Percentiles rank a stretch among this genome's conserved stretches.
Evolutionary conservation across 768 basidiomycete species (phyloP).

Genomic region (Panaeolus cyanescens): DNA sequence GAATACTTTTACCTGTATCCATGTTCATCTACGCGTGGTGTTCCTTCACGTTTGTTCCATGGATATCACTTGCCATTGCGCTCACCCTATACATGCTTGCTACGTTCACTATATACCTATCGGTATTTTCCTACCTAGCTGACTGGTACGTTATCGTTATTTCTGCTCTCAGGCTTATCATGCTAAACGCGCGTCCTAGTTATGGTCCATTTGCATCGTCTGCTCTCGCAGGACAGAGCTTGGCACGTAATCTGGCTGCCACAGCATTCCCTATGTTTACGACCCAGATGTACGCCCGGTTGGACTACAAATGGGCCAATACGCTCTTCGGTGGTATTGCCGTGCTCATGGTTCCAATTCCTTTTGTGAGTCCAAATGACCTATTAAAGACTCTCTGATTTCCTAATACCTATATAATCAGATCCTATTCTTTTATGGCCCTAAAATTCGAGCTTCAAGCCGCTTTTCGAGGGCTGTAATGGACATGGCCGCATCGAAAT

Average conservation of each 20-base stretch:
- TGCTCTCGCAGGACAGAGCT: slow-evolving; percentile 67
- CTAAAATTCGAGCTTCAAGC: slow-evolving; percentile 39
- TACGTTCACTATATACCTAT: slow-evolving; percentile 56
- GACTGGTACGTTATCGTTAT: slow-evolving; percentile 48
- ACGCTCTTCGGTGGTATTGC: slow-evolving; percentile 58
- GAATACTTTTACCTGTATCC: slow-evolving; percentile 53
- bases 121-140: slow-evolving; percentile 61
- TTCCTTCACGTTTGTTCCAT: slow-evolving; percentile 51
- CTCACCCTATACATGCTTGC: slow-evolving; percentile 53
- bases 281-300: slow-evolving; percentile 52
- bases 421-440: slow-evolving; percentile 46
- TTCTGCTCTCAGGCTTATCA: not conserved
- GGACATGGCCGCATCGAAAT: slow-evolving; percentile 12
- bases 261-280: slow-evolving; percentile 67
- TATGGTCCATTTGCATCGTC: slow-evolving; percentile 69
- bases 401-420: slow-evolving; percentile 16
- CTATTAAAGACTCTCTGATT: not conserved
- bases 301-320: slow-evolving; percentile 64
- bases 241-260: slow-evolving; percentile 56
- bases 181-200: slow-evolving; percentile 20
- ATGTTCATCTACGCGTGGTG: slow-evolving; percentile 80
- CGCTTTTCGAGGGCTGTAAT: slow-evolving; percentile 42
- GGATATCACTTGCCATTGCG: slow-evolving; percentile 63
- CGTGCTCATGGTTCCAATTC: slow-evolving; percentile 57
- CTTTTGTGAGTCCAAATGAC: slow-evolving; percentile 43